Evolutionary conservation across 192 early-diverging fungal species (phyloP), one percentile per base, ranked within the genome.

Genomic region (Backusella westeae): DNA sequence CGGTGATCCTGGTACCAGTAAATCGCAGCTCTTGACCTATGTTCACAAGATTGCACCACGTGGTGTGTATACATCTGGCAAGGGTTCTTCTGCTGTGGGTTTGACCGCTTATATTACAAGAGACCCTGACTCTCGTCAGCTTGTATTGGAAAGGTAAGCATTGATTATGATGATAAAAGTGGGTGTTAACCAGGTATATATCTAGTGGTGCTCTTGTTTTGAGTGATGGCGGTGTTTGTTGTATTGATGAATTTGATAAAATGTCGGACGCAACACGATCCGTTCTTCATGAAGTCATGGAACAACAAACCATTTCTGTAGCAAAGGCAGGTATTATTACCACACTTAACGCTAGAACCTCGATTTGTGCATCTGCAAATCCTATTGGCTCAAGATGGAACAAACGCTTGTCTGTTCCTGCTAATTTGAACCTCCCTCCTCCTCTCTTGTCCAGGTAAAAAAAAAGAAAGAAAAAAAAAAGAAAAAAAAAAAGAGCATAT

Each of bases 181-280:
- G 32, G 32, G 66, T 17, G 12, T 32, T 32, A 3, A 17, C 17
- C 38, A 15, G 12, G 21, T 36, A 39, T 44, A 44, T 14, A 17
- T 44, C 0, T 29, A 91, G 95, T 79, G 97, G 97, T 85, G 97
- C 97, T 1, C 83, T 99, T 44, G 97, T 99, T 10, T 86, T 99
- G 42, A 93, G 92, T 77, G 97, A 99, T 84, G 96, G 95, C 66
- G 97, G 97, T 75, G 86, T 99, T 12, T 99, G 97, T 77, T 96
- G 95, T 80, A 99, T 99, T 78, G 97, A 99, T 84, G 97, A 99
- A 84, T 99, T 99, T 89, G 97, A 98, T 86, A 99, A 98, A 82
- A 99, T 99, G 96, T 93, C 92, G 7, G 97, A 99, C 69, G 81
- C 94, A 10, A 96, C 96, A 9, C 91, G 96, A 10, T 95, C 96